Evolutionary conservation across 1,284 basidiomycete genomes (phyloP).

Genomic region (Pseudozyma hubeiensis): DNA sequence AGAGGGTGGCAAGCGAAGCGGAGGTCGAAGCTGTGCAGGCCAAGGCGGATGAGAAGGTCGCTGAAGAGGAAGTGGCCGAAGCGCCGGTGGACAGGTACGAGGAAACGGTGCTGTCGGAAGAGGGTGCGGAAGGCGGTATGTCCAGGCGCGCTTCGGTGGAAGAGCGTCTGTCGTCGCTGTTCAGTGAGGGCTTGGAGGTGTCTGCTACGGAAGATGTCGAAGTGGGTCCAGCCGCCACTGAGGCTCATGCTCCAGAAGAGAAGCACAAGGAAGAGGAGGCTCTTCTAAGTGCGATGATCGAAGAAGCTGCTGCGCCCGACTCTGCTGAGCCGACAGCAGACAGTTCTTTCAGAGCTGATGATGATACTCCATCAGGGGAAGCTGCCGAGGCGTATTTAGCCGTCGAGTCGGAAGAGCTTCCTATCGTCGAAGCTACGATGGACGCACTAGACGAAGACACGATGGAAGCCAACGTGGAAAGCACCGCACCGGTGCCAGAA

Average conservation of each 20-base stretch:
- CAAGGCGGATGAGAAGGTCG: constrained; percentile 7
- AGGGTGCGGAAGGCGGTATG: constrained; percentile 3
- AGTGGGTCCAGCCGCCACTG: not conserved
- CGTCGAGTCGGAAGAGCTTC: no score
- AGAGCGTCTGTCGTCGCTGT: constrained; percentile 30
- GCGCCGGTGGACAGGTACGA: constrained; percentile 16
- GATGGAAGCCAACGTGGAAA: no score
- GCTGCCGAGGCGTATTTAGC: no score
- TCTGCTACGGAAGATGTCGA: not conserved
- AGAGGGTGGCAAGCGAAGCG: constrained; percentile 34
- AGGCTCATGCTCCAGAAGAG: not conserved
- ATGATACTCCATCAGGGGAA: no score
- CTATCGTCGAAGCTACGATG: not conserved
- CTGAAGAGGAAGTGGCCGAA: constrained; percentile 5
- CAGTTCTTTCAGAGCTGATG: no score
- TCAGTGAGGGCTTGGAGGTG: not conserved
- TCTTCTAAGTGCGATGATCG: not conserved
- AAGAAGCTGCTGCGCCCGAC: no score
- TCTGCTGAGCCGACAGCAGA: no score
- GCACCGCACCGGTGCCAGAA: no score
- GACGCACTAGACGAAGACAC: not conserved
- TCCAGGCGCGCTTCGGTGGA: constrained; percentile 17
- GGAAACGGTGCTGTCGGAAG: constrained; percentile 9
- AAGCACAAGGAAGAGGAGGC: not conserved
- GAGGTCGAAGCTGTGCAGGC: constrained; percentile 27